These are phyloP conservation scores for Castanea sativa DNA, from an alignment of 306 rosid species.

Conservation along the genomic window DNA sequence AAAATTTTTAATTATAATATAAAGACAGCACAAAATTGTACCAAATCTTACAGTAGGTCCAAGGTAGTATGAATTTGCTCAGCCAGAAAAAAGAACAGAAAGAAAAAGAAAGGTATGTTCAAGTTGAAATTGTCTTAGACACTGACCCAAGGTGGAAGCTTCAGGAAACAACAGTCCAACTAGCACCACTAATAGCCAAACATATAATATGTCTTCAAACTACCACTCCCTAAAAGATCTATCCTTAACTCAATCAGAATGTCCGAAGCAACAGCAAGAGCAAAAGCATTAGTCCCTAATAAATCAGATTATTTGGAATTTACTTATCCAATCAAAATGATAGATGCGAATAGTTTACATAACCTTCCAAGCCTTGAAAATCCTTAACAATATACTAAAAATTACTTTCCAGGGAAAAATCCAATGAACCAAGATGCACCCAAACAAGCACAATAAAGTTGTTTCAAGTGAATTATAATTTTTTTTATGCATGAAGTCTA, in stretches of 20 bases:
- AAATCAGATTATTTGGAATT: too few relatives aligned
- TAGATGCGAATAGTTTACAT: too few relatives aligned
- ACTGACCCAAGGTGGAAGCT: neutral
- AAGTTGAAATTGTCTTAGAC: neutral
- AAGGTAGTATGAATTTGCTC: neutral
- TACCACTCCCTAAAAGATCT: too few relatives aligned
- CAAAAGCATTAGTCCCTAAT: too few relatives aligned
- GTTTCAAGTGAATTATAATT: neutral
- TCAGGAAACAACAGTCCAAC: neutral
- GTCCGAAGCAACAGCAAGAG: too few relatives aligned
- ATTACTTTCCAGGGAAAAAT: neutral
- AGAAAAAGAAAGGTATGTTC: neutral
- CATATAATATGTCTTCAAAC: too few relatives aligned
- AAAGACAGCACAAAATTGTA: neutral
- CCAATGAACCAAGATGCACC: neutral
- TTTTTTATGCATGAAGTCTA: neutral
- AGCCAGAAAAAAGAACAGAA: neutral
- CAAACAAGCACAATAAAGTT: neutral
- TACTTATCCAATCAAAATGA: too few relatives aligned
- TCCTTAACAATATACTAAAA: neutral
- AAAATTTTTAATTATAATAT: neutral
- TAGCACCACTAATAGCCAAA: neutral
- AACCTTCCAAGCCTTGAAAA: neutral
- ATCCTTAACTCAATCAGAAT: too few relatives aligned
- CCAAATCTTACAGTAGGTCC: neutral